Conservation (phyloP, 805 yeast genomes). For the Wickerhamiella bombiphila region DNA sequence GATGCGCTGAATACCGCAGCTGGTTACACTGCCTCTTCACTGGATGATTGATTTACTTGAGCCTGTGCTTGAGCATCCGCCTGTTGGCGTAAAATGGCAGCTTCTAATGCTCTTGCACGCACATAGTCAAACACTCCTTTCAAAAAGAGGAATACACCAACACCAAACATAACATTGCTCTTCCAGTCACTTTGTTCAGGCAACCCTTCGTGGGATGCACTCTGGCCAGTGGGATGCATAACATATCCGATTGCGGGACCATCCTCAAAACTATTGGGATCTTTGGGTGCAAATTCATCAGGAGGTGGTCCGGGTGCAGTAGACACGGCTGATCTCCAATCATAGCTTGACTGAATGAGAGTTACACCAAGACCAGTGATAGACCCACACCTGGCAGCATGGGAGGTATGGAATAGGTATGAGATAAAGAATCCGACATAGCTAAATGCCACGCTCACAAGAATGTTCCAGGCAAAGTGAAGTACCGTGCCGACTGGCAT, state of each 20-base stretch:
- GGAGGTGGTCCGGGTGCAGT: conserved; percentile 17
- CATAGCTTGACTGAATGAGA: conserved; percentile 53
- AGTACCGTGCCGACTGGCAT: conserved; percentile 89
- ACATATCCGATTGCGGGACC: conserved; percentile 12
- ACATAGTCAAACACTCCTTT: conserved; percentile 61
- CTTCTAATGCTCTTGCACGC: conserved; percentile 65
- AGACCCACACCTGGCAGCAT: conserved; percentile 93
- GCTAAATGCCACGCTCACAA: conserved; percentile 84
- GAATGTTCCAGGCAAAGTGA: conserved; percentile 75
- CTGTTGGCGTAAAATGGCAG: conserved; percentile 30
- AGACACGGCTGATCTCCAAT: conserved; percentile 34
- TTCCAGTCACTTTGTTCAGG: conserved; percentile 19
- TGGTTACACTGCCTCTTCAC: too few relatives aligned
- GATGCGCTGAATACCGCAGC: too few relatives aligned
- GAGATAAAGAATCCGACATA: conserved; percentile 86
- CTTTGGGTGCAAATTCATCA: conserved; percentile 35
- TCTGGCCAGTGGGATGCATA: conserved; percentile 13
- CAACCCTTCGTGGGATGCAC: conserved; percentile 5
- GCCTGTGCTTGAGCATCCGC: conserved; percentile 4
- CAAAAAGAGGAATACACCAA: conserved; percentile 51
- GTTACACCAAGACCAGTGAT: conserved; percentile 84
- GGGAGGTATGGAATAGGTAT: conserved; percentile 84
- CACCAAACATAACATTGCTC: conserved; percentile 46
- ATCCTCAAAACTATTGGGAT: conserved; percentile 45
- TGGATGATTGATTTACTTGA: too few relatives aligned